phyloP scores from a whole-genome alignment of 2,329 filamentous ascomycete species.

The Dothideomycetes sp. region DNA sequence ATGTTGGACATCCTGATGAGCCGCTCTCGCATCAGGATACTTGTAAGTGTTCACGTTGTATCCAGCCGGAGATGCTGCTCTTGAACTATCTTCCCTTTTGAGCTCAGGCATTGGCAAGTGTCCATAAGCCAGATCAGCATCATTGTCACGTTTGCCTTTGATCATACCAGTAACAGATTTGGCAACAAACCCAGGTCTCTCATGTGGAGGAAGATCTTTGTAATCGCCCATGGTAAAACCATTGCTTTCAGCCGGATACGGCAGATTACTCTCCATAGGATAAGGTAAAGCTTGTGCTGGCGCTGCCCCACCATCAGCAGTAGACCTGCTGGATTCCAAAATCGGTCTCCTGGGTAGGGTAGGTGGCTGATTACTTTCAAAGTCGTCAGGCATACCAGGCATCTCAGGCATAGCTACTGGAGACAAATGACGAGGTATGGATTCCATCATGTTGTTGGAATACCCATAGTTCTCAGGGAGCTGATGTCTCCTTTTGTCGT shows the following conservation, averaged over 20 bases:
- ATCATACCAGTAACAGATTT: no score
- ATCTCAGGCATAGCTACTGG: conserved; percentile 17
- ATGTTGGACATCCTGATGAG: background rate
- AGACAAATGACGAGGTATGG: conserved; percentile 15
- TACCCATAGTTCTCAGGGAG: conserved; percentile 18
- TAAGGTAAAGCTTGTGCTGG: conserved; percentile 12
- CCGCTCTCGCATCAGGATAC: background rate
- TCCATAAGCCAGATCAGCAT: conserved; percentile 27
- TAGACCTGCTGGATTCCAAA: conserved; percentile 1
- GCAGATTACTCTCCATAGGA: conserved; percentile 15
- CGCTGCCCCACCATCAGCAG: conserved; percentile 10
- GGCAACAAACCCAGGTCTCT: conserved; percentile 24
- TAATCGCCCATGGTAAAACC: conserved; percentile 37
- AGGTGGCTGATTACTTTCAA: no score
- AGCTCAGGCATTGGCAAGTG: conserved; percentile 1
- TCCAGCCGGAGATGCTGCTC: background rate
- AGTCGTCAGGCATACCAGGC: conserved; percentile 24
- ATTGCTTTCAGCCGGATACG: conserved; percentile 21
- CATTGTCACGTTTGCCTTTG: conserved; percentile 17
- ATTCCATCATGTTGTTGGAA: conserved; percentile 17
- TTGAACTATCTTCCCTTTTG: background rate
- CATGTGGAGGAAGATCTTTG: conserved; percentile 35
- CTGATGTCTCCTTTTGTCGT: no score
- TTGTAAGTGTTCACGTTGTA: background rate
- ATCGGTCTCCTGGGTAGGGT: no score